Evolutionary conservation across 2,329 filamentous ascomycete genomes (phyloP), one percentile per base, ranked within the genome.

Genomic region (Ambrosiella beaveri): DNA sequence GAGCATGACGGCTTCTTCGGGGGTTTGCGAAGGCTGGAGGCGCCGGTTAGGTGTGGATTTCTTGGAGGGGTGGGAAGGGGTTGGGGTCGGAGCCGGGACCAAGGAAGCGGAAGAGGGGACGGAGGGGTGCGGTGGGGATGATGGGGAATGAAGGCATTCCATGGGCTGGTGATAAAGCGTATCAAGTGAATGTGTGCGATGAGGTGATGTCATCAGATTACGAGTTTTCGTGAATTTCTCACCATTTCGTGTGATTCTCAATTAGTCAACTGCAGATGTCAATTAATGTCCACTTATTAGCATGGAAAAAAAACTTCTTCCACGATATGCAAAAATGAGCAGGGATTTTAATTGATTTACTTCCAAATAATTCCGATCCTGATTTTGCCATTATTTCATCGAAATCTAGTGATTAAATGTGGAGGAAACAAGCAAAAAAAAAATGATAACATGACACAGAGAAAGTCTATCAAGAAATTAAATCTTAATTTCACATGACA

Each of bases 1-100:
- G 62, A 71, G 73, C 78, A 81, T 81, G 52, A 73, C 70, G 61
- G 68, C 56, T 60, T 60, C 59, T 53, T 53, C 27, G 35, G 51
- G 36, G 27, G 51, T 13, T 53, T 53, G 51, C n/a, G 27, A 13
- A 9, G 51, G 36, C 44, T 47, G n/a, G 44, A 15, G 44, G 15
- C 13, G 2, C 11, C 11, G 11, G 44, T 47, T 47, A 47, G 44
- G 8, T 13, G 44, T 2, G 27, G 27, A 27, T 27, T 27, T 27
- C 3, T 27, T 27, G 27, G 27, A 27, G 27, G 3, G 27, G 27
- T 27, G 27, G 19, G 19, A 19, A 2, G 44, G 17, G n/a, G 44
- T 15, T 17, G 44, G 44, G 44, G 15, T 47, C 44, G 13, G 44
- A 17, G 19, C 11, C 40, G 40, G 40, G 11, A 41, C 11, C 11